Base-by-base conservation (phyloP, 2,329 filamentous ascomycete species). In the Talaromyces sp. region DNA sequence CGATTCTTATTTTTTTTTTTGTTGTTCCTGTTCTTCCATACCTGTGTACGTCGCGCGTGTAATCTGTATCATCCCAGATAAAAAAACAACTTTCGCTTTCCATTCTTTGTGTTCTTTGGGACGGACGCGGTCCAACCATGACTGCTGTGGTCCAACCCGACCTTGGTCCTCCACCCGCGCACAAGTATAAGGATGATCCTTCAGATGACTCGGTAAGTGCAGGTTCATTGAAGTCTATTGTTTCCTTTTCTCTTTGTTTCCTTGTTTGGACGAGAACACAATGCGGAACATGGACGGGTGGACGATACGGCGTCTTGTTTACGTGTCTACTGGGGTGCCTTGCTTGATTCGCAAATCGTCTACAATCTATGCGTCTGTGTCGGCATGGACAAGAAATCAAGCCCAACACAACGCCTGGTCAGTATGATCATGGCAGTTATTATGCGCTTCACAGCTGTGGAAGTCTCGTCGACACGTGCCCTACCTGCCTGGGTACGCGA, bases 111-210 rank as follows among this genome's bases (percentile, higher is more conserved):
- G 52, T 56, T 56, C 47, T 39, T 66, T 62, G 63, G 69, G 70
- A 63, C 72, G 66, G 67, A 67, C 66, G 66, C 66, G 72, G 72
- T 69, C 72, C 72, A 72, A 70, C 73, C 71, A 77, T 79, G 77
- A 76, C 77, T 70, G 75, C 76, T 71, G 79, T 80, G 77, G 75
- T 79, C 74, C 78, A 79, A 70, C 74, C 76, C 72, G 78, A 78
- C 71, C 73, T 78, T 67, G 75, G 71, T 71, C 75, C 74, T 70
- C 64, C 73, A 66, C 66, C 75, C 57, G 67, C 70, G 65, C 69
- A 77, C 67, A 79, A 76, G 68, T 83, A 82, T 77, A 83, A 83
- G 76, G 79, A 82, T 74, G 80, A 82, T 67, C 74, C 80, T 57
- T 69, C 73, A 65, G 78, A 78, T 66, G 79, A 83, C 76, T 75